Conservation (phyloP, 2,329 filamentous ascomycete genomes). For the Scorias spongiosa region DNA sequence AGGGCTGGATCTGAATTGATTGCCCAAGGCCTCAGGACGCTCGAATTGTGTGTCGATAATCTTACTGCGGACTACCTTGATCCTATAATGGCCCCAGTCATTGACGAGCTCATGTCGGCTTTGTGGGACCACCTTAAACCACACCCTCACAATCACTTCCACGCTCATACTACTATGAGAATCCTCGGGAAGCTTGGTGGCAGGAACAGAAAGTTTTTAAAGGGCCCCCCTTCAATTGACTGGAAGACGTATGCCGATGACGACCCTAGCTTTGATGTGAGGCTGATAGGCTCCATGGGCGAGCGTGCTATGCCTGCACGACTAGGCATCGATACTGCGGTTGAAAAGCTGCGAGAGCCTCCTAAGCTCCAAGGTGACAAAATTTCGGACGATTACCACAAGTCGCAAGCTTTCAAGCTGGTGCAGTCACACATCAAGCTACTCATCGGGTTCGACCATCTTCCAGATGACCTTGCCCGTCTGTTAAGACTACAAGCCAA, state of each 20-base stretch:
- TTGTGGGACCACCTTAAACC: constrained; percentile 91
- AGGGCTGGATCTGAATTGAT: constrained; percentile 86
- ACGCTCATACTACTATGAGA: constrained; percentile 92
- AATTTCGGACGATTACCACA: constrained; percentile 73
- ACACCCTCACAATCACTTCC: constrained; percentile 90
- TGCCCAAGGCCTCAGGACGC: constrained; percentile 77
- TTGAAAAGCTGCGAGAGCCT: constrained; percentile 71
- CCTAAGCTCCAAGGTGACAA: constrained; percentile 46
- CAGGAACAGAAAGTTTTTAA: constrained; percentile 89
- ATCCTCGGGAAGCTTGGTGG: constrained; percentile 94
- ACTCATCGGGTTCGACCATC: constrained; percentile 68
- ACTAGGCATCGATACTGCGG: constrained; percentile 75
- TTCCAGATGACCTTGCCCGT: constrained; percentile 79
- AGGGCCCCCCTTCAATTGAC: constrained; percentile 66
- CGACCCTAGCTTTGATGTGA: constrained; percentile 69
- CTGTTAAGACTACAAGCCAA: constrained; percentile 79
- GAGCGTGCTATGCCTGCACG: constrained; percentile 78
- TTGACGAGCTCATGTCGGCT: constrained; percentile 96
- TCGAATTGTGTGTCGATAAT: constrained; percentile 96
- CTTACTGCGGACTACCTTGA: constrained; percentile 95
- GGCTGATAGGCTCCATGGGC: constrained; percentile 68
- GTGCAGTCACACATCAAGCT: constrained; percentile 83
- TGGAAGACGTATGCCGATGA: constrained; percentile 84
- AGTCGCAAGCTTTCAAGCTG: constrained; percentile 78
- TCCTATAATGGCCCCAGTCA: constrained; percentile 97